Conservation (phyloP, 805 yeast genomes). For the Wickerhamiella musiphila region DNA sequence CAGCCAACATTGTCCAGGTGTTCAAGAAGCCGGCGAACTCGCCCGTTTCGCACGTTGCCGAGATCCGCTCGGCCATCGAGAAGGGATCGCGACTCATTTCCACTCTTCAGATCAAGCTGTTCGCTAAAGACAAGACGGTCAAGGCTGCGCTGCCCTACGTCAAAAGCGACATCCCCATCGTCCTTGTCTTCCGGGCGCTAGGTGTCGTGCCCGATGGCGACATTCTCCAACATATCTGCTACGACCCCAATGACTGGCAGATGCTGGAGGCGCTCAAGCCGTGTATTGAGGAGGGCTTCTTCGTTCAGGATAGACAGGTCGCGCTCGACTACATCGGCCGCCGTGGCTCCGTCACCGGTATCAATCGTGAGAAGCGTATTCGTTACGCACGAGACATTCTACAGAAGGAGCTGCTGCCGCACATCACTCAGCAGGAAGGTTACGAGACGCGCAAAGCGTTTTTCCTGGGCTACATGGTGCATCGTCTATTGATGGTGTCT, state of each 20-base stretch:
- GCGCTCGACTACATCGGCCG: conserved; percentile 97
- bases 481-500: conserved; percentile 85
- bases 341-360: conserved; percentile 94
- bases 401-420: conserved; percentile 92
- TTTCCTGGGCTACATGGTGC: conserved; percentile 95
- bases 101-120: conserved; percentile 83
- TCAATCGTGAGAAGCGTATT: conserved; percentile 92
- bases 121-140: conserved; percentile 67
- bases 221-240: conserved; percentile 92
- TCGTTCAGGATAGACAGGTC: conserved; percentile 93
- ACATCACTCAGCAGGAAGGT: conserved; percentile 94
- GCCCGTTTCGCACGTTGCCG: conserved; percentile 90
- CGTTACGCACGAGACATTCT: conserved; percentile 94
- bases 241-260: conserved; percentile 97
- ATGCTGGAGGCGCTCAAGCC: conserved; percentile 98
- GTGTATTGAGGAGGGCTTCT: conserved; percentile 97
- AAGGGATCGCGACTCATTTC: conserved; percentile 92
- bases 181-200: conserved; percentile 89
- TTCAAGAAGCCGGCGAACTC: conserved; percentile 96
- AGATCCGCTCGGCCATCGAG: conserved; percentile 89
- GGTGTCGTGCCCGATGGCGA: conserved; percentile 99
- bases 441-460: conserved; percentile 93
- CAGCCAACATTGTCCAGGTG: conserved; percentile 97
- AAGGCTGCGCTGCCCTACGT: conserved; percentile 94
- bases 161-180: conserved; percentile 92